Evolutionary conservation across 768 basidiomycete genomes (phyloP).

Genomic region (Hygrophorus pudorinus): DNA sequence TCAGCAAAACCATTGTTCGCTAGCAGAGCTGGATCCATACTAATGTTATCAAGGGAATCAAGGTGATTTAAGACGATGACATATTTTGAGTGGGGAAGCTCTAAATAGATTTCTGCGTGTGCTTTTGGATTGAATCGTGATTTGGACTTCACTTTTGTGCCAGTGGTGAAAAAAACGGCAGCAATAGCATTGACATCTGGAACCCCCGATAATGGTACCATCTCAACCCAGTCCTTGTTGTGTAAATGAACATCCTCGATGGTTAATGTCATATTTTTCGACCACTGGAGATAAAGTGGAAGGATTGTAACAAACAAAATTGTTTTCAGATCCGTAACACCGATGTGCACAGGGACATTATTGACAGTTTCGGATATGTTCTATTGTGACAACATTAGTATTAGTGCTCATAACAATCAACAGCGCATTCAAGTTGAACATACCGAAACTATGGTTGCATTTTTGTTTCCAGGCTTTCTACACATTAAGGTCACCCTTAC

Average conservation of each 20-base stretch:
- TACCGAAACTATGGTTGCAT: neutral
- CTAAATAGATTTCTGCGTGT: too few relatives aligned
- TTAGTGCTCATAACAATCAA: too few relatives aligned
- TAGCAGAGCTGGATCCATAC: too few relatives aligned
- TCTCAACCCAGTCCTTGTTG: neutral
- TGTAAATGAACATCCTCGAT: neutral
- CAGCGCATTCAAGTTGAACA: too few relatives aligned
- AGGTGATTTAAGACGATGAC: too few relatives aligned
- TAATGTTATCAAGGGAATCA: too few relatives aligned
- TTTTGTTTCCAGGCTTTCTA: neutral
- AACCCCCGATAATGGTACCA: neutral
- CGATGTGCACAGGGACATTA: constrained; percentile 2
- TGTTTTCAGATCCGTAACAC: neutral
- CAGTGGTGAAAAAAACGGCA: neutral
- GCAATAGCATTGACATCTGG: neutral
- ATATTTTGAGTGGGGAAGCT: too few relatives aligned
- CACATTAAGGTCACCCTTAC: neutral
- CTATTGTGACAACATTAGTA: too few relatives aligned
- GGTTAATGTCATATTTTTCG: neutral
- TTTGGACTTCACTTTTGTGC: too few relatives aligned
- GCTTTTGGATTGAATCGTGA: too few relatives aligned
- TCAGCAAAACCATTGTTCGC: too few relatives aligned
- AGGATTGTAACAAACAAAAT: neutral
- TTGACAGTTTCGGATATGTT: neutral
- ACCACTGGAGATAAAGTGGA: constrained; percentile 4